These are phyloP conservation scores for Penicillium sp. DNA, from an alignment of 2,329 filamentous ascomycete species.

Conservation along the genomic window DNA sequence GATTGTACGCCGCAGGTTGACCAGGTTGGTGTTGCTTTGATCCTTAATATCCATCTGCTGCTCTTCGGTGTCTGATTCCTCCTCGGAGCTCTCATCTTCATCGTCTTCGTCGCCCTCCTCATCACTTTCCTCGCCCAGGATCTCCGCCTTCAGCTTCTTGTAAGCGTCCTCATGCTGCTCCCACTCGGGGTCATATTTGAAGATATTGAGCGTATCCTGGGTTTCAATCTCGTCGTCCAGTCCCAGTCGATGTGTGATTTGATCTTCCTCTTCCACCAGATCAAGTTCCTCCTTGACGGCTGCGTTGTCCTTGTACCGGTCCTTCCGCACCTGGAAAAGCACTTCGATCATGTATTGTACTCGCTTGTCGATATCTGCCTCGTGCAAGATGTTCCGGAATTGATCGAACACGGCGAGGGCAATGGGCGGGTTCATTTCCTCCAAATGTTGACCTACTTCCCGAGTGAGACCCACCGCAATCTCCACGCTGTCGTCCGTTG, in stretches of 20 bases:
- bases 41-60: constrained; percentile 94
- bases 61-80: constrained; percentile 71
- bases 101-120: constrained; percentile 61
- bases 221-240: constrained; percentile 79
- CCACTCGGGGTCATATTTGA: constrained; percentile 87
- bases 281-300: constrained; percentile 89
- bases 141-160: constrained; percentile 83
- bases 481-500: constrained; percentile 94
- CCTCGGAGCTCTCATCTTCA: constrained; percentile 54
- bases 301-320: constrained; percentile 92
- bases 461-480: constrained; percentile 90
- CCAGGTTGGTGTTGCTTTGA: constrained; percentile 90
- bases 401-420: constrained; percentile 90
- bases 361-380: constrained; percentile 93
- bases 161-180: constrained; percentile 89
- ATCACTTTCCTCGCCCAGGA: constrained; percentile 86
- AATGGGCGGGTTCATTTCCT: constrained; percentile 89
- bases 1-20: constrained; percentile 87
- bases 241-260: constrained; percentile 82
- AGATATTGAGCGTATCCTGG: constrained; percentile 85
- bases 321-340: constrained; percentile 90
- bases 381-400: constrained; percentile 89
- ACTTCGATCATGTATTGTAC: constrained; percentile 99
- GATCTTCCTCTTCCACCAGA: constrained; percentile 93
- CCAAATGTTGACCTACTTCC: constrained; percentile 87